These are phyloP conservation scores for Suhomyces chickasaworum DNA, from an alignment of 1,139 yeast genomes.

Conservation along the genomic window DNA sequence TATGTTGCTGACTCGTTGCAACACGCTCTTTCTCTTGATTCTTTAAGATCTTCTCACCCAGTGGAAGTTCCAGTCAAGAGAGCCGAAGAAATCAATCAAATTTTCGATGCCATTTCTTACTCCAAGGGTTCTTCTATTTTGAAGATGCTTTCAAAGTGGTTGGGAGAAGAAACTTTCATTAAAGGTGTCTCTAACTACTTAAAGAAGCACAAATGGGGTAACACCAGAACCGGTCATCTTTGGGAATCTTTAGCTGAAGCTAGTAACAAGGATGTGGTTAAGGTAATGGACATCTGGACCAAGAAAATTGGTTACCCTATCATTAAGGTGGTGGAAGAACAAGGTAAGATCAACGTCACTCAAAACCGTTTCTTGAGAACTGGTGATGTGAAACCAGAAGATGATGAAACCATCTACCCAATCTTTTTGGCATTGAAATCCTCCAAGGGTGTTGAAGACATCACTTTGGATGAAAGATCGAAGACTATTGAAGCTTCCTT, in stretches of 20 bases:
- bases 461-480: slow-evolving; percentile 58
- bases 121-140: slow-evolving; percentile 32
- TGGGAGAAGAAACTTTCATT: slow-evolving; percentile 28
- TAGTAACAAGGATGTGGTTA: slow-evolving; percentile 27
- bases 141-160: slow-evolving; percentile 31
- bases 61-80: slow-evolving; percentile 57
- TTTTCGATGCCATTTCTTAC: slow-evolving; percentile 55
- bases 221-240: slow-evolving; percentile 30
- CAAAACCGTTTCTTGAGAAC: slow-evolving; percentile 60
- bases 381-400: slow-evolving; percentile 53
- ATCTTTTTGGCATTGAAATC: slow-evolving; percentile 80
- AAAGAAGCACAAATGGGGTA: slow-evolving; percentile 29
- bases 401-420: slow-evolving; percentile 66
- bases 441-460: slow-evolving; percentile 55
- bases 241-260: slow-evolving; percentile 29
- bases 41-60: slow-evolving; percentile 57
- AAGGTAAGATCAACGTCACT: slow-evolving; percentile 34
- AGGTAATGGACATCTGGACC: slow-evolving; percentile 33
- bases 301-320: slow-evolving; percentile 31
- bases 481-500: slow-evolving; percentile 46
- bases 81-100: slow-evolving; percentile 58
- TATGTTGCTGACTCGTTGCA: slow-evolving; percentile 56
- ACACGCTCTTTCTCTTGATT: slow-evolving; percentile 54
- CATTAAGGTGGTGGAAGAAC: slow-evolving; percentile 22
- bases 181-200: slow-evolving; percentile 32